Base-by-base conservation (phyloP, 495 filamentous ascomycete species). In the Aspergillus incahuasiensis region DNA sequence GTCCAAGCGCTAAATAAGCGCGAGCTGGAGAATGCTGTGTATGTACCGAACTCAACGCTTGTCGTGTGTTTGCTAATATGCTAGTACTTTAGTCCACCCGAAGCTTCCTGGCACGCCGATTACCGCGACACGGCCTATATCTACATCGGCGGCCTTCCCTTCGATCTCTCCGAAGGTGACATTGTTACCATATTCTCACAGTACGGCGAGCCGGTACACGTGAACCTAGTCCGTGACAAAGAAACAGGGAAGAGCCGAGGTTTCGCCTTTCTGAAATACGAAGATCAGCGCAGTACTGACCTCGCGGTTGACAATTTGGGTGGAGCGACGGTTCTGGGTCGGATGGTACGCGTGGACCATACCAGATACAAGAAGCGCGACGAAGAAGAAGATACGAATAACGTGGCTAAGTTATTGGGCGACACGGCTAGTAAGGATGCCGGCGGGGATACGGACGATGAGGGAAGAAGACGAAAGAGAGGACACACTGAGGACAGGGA, bases 131-230 rank as follows among this genome's bases (percentile, higher is more conserved):
- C 95, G 12, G 94, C 94, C 57, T 99, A 92, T 71, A 79, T 99
- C 67, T 94, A 94, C 76, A 91, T 97, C 53, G 95, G 95, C 61
- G 94, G 94, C 25, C 82, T 99, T 44, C 92, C 92, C 9, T 96
- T 89, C 70, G 90, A 95, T 60, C 81, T 99, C 19, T 90, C 90
- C 41, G 94, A 99, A 71, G 94, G 94, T 63, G 94, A 99, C 72
- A 83, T 99, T 57, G 82, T 97, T 56, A 89, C 92, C 22, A 95
- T 99, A 54, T 99, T 97, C 81, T 96, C 90, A 22, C 95, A 99
- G 66, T 99, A 84, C 64, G 94, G 94, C 56, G 91, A 97, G 66
- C 95, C 95, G 8, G 87, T 89, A 12, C 90, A 91, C 71, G 78
- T 97, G 54, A 94, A 96, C 59, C 80, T 97, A 1, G 80, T 86